Evolutionary conservation across 2,329 filamentous ascomycete species (phyloP).

Genomic region (Graphium sp.): DNA sequence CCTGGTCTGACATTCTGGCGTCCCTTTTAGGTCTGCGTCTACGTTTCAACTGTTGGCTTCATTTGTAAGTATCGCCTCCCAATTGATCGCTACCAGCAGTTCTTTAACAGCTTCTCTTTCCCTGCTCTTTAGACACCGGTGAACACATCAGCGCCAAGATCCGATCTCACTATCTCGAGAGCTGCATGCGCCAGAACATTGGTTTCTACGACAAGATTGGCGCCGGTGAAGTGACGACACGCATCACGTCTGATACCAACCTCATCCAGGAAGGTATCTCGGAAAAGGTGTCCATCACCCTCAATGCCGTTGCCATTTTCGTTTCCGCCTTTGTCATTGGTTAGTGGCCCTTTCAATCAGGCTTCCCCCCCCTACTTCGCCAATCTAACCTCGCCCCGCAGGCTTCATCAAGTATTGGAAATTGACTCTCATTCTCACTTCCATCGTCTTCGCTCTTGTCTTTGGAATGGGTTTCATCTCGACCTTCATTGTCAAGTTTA

Average conservation of each 20-base stretch:
- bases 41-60: slow-evolving; percentile 72
- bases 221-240: slow-evolving; percentile 82
- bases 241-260: slow-evolving; percentile 89
- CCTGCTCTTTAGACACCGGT: slow-evolving; percentile 34
- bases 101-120: not conserved
- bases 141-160: slow-evolving; percentile 68
- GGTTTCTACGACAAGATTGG: slow-evolving; percentile 88
- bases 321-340: slow-evolving; percentile 75
- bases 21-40: slow-evolving; percentile 32
- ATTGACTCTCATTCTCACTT: slow-evolving; percentile 72
- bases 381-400: not conserved
- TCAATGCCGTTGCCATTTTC: slow-evolving; percentile 67
- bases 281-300: slow-evolving; percentile 67
- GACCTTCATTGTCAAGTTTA: slow-evolving; percentile 62
- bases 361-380: not conserved
- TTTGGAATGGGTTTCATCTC: slow-evolving; percentile 60
- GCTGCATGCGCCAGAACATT: slow-evolving; percentile 77
- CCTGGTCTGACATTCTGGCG: too few relatives aligned
- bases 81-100: not conserved
- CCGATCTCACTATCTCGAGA: slow-evolving; percentile 67
- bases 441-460: slow-evolving; percentile 67
- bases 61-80: slow-evolving; percentile 35
- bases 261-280: slow-evolving; percentile 87
- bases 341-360: not conserved
- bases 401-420: slow-evolving; percentile 85